These are phyloP conservation scores for Acorus calamus DNA, from an alignment of 106 monocot genomes.

Conservation along the genomic window DNA sequence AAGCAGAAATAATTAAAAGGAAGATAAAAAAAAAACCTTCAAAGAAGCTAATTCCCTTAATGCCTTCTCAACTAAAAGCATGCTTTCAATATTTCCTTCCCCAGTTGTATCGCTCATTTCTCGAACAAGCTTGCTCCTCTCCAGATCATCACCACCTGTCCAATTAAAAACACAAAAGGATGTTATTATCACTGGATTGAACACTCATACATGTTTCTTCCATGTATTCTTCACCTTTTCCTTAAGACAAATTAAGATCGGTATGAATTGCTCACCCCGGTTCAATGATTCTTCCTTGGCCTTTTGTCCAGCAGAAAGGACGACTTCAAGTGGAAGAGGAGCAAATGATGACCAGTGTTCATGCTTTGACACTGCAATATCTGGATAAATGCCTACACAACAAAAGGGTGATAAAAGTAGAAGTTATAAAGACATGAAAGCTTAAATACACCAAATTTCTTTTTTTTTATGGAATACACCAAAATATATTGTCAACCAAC, in stretches of 20 bases:
- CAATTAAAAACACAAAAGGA: not conserved
- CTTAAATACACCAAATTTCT: too few species aligned
- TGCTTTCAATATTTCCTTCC: constrained; percentile 94
- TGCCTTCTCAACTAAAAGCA: constrained; percentile 93
- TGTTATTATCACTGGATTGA: too few species aligned
- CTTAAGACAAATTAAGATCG: too few species aligned
- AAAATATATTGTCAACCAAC: too few species aligned
- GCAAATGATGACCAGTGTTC: constrained; percentile 96
- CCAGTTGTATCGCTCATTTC: constrained; percentile 73
- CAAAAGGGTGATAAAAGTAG: not conserved
- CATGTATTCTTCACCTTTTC: too few species aligned
- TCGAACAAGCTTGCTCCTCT: constrained; percentile 39
- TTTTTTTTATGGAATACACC: too few species aligned
- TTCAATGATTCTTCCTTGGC: constrained; percentile 64
- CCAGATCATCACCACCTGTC: constrained; percentile 43
- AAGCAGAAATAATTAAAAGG: not conserved
- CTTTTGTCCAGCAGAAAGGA: constrained; percentile 85
- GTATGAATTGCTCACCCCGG: constrained; percentile 23
- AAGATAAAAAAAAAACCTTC: constrained; percentile 38
- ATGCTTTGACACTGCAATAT: constrained; percentile 73
- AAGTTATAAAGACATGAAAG: too few species aligned
- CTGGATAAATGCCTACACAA: constrained; percentile 64
- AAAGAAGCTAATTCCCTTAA: constrained; percentile 73
- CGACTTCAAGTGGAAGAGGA: constrained; percentile 84
- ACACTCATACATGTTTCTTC: too few species aligned